Percentiles rank a stretch among this genome's conserved stretches.
Evolutionary conservation across 768 basidiomycete species (phyloP).

Genomic region (Agrocybe pediades): DNA sequence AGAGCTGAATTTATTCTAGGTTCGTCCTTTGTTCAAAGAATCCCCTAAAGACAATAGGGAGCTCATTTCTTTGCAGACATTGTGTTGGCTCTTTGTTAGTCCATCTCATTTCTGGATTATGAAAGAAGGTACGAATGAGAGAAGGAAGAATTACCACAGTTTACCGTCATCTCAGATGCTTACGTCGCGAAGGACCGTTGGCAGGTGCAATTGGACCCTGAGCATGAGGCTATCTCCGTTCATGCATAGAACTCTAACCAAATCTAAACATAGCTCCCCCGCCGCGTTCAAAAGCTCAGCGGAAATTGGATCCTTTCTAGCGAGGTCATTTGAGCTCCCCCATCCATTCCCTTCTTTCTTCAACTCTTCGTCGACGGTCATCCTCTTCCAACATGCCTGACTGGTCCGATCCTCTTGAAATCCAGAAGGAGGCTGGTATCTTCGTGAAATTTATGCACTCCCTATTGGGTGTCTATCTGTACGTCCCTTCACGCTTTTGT

Average conservation of each 20-base stretch:
- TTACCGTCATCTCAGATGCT: not conserved
- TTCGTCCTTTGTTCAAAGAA: not conserved
- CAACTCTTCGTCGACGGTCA: not conserved
- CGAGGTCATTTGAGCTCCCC: not conserved
- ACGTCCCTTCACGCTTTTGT: conserved; percentile 17
- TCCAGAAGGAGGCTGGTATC: conserved; percentile 44
- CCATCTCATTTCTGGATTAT: not conserved
- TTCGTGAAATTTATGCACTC: conserved; percentile 58
- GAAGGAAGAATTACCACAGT: not conserved
- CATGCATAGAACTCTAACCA: not conserved
- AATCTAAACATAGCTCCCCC: conserved; percentile 2
- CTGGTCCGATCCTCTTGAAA: conserved; percentile 53
- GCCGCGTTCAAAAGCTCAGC: conserved; percentile 3
- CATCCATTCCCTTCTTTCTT: not conserved
- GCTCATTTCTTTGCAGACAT: not conserved
- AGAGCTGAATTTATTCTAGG: not conserved
- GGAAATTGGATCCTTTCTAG: not conserved
- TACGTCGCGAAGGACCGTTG: conserved; percentile 2
- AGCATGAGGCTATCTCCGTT: not conserved
- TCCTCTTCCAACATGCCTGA: conserved; percentile 46
- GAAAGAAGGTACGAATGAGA: not conserved
- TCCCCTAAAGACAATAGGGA: not conserved
- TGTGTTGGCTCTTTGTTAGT: not conserved
- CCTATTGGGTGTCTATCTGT: conserved; percentile 60
- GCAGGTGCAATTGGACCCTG: not conserved